Evolutionary conservation across 495 filamentous ascomycete genomes (phyloP), one percentile per base, ranked within the genome.

Genomic region (Talaromyces wortmannii): DNA sequence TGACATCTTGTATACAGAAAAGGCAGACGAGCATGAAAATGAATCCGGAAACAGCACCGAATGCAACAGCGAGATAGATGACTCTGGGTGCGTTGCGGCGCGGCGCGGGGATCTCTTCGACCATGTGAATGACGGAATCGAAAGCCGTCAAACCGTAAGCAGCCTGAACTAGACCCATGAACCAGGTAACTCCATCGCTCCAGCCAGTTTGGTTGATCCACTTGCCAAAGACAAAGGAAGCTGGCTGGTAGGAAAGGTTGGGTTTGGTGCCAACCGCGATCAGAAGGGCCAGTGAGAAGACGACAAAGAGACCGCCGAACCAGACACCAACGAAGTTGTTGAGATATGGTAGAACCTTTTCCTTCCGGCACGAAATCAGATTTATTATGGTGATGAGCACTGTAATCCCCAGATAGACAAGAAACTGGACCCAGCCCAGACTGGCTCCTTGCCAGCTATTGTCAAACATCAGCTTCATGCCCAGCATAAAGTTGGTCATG

Each of bases 1-100:
- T 71, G 43, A 91, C 68, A 57, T 84, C 78, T 55, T 77, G 84
- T 58, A 92, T 88, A 55, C 78, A 77, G 66, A 91, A 92, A 48
- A 88, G 80, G 45, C 91, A 78, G 30, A 87, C 80, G 31, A 92
- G 82, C 61, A 86, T 81, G 66, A 88, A 92, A 62, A 80, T 75
- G 63, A 91, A 88, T 0, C 87, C 84, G n/a, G 70, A 72, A 29
- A 77, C 52, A 10, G 87, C 52, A 84, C 73, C 74, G 30, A 68
- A 67, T 4, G 70, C 55, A 1, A 77, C 71, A 4, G 72, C 66
- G 47, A 75, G 68, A 63, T 67, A 73, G 55, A 77, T 75, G 3
- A 71, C 67, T 3, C 63, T 59, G 0, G 74, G 74, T 0, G 71
- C 72, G 54, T 77, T 75, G 32, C 59, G 63, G 8, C 72, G 67